Evolutionary conservation across 148 eudicot species (phyloP), one percentile per base, ranked within the genome.

Genomic region (Rhododendron ovatum): DNA sequence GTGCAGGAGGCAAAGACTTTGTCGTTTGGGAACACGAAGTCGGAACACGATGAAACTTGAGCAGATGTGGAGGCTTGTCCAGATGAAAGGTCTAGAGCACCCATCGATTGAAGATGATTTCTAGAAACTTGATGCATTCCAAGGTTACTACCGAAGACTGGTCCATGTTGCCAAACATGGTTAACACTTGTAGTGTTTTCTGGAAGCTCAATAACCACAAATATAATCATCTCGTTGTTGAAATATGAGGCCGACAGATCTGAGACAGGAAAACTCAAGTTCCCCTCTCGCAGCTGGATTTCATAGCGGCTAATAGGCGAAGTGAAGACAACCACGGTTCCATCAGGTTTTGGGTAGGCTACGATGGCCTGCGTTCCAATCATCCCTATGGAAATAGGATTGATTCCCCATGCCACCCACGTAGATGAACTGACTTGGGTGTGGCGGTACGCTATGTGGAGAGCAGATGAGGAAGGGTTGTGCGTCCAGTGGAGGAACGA

Each of bases 401-500:
- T 85, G 30, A 85, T 80, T 1, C 45, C 87, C 87, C 87, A 85
- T 45, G 87, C 87, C 22, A 85, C 83, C 87, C 87, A 85, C 10
- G 43, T 80, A 0, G 63, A 45, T 0, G 83, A 22, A 26, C n/a
- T 20, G 12, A 65, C 43, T 9, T 89, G 88, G 85, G 73, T 84
- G 47, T 76, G 83, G 0, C 84, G 81, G 86, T 82, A 89, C 45
- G 91, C 91, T 51, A 89, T 57, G 6, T 79, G 85, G 24, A 88
- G 82, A 8, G 84, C 87, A 55, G 79, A 69, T 37, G 91, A 71
- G 43, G 89, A 51, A 7, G 86, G 83, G 82, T 76, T 14, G 84
- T 87, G 78, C 15, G 85, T 87, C 89, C 89, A 89, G 84, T 87
- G 87, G 53, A 89, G 87, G 61, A 35, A 87, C 67, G 89, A 85